Base-by-base conservation (phyloP, 1,284 basidiomycete species). In the Phylloboletellus chloephorus region DNA sequence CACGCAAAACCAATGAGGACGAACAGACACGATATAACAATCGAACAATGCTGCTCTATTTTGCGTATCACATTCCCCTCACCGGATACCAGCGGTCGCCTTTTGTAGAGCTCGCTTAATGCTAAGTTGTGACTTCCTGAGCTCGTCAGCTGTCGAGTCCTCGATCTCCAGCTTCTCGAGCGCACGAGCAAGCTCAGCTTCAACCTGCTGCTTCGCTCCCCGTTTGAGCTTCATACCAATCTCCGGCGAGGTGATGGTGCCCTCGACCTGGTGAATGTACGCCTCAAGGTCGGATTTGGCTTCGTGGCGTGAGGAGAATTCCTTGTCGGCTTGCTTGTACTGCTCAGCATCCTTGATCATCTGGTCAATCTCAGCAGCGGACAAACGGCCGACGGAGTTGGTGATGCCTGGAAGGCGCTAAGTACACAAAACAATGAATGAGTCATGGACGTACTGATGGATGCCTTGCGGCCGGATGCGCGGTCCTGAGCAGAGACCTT, bases 331-430 rank as follows among this genome's bases (percentile, higher is more conserved):
- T 65, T 84, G 81, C 77, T 92, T 93, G 82, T 82, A 96, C 66
- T 90, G 85, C 68, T 96, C 92, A 46, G 93, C 93, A 62, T 96
- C 91, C 74, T 92, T 91, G 76, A 96, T 93, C 94, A 97, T 97
- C 70, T 94, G 88, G 59, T 93, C 89, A 53, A 96, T 97, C 78
- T 97, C 93, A 52, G 82, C 87, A 36, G 84, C 79, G 31, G 92
- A 95, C 54, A 97, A 79, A 71, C 93, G 91, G 53, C 93, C 93
- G 61, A 95, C 92, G 45, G 92, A 95, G 79, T 92, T 93, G 66
- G 88, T 90, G 66, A 93, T 90, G 70, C 81, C 82, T 86, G 46
- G 7, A 43, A 15, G 39, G 47, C n/a, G 19, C 5, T 62, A 12
- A 61, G 35, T 46, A 43, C 10, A 47, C 44, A 30, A 44, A n/a